Base-by-base conservation (phyloP, 768 basidiomycete species). In the Leccinum truebloodii region DNA sequence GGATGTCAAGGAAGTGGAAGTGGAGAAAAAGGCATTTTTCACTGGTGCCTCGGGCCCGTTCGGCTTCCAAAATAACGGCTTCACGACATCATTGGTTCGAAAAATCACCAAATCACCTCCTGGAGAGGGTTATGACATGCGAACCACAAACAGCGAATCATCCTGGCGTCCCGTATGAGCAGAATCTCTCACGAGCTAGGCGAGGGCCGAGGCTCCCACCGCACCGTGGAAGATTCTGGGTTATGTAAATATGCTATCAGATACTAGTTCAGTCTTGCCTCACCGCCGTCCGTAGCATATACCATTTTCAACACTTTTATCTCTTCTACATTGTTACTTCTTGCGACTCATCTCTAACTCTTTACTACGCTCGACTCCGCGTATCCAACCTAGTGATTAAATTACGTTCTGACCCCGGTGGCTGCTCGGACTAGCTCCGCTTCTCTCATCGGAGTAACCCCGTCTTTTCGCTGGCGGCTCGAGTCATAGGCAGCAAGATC, bases 121-220 rank as follows among this genome's bases (percentile, higher is more conserved):
- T 6, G 14, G 14, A 6, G 58, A 59, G 58, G 55, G 35, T 48
- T 37, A 58, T 46, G 18, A 30, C 35, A 60, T 59, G 57, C 44
- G 48, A 26, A 51, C 55, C 51, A 54, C 20, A 6, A 34, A 37
- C 7, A 1, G 22, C 7, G 30, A 53, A 1, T n/a, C 18, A 13
- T 28, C 50, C 6, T n/a, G 46, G 51, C 16, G 7, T 34, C 13
- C 13, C 34, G 13, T 20, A 34, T 6, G 24, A 28, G n/a, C 12
- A 20, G 34, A 52, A 20, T 44, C 20, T 46, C 44, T 46, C 44
- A 46, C 44, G 20, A 22, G 10, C 44, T 22, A 46, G 20, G n/a
- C n/a, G 41, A 10, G n/a, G 2, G 20, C 41, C n/a, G 41, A 10
- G 41, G 41, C 41, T 44, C 41, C 39, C 39, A 39, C 18, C 39